A percentile compares a stretch with the other conserved stretches of the same genome.
Evolutionary conservation across 2,329 filamentous ascomycete genomes (phyloP).

Genomic region (Monilinia aucupariae): DNA sequence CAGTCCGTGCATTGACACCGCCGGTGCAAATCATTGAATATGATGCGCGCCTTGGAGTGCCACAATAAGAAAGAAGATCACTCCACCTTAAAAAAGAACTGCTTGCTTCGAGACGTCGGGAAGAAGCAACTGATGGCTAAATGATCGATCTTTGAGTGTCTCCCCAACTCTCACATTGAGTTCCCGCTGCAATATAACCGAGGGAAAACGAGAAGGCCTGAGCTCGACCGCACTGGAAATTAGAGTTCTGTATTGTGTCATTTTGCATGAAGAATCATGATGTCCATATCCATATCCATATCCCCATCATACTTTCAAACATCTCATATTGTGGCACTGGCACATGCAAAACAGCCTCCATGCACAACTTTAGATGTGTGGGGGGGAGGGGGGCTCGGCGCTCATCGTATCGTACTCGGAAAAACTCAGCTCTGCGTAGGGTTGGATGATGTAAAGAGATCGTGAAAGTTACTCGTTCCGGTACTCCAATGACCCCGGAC

Average conservation of each 20-base stretch:
- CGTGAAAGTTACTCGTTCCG: neutral
- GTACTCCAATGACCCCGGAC: neutral
- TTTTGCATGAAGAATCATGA: neutral
- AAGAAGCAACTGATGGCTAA: neutral
- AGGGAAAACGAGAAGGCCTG: neutral
- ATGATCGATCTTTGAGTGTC: neutral
- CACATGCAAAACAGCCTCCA: neutral
- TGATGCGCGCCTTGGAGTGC: neutral
- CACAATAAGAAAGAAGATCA: neutral
- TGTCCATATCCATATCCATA: neutral
- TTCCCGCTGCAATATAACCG: neutral
- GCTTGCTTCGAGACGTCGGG: neutral
- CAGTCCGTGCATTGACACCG: neutral
- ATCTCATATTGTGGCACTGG: neutral
- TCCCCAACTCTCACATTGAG: neutral
- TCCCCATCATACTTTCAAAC: neutral
- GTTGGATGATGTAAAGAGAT: too few species aligned
- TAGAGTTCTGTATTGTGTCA: neutral
- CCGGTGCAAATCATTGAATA: neutral
- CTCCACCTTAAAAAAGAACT: neutral
- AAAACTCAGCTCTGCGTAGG: too few species aligned
- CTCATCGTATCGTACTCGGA: too few species aligned
- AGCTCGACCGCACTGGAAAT: neutral
- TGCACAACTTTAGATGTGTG: neutral
- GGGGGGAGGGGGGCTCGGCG: too few species aligned